Percentiles rank a stretch among this genome's conserved stretches.
Evolutionary conservation across 2,329 filamentous ascomycete species (phyloP).

Genomic region (Microascus cirrosus): DNA sequence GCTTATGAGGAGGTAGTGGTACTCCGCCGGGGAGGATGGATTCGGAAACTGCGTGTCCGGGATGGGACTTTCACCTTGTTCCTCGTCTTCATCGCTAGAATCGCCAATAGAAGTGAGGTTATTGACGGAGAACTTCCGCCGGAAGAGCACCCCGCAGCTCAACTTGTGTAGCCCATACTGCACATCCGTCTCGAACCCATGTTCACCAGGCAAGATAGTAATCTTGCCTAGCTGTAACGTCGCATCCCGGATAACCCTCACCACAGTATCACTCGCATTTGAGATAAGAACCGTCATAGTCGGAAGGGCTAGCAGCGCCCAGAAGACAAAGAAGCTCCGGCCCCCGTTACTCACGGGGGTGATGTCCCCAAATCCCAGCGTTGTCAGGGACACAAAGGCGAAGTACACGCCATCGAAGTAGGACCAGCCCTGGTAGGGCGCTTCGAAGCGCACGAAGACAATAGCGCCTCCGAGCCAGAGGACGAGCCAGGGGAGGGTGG

Average conservation of each 20-base stretch:
- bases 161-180: conserved; percentile 29
- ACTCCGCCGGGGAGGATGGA: conserved; percentile 13
- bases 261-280: conserved; percentile 74
- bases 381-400: conserved; percentile 70
- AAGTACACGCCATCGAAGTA: conserved; percentile 85
- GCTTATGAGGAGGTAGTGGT: conserved; percentile 53
- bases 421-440: conserved; percentile 45
- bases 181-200: conserved; percentile 31
- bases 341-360: conserved; percentile 68
- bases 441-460: conserved; percentile 51
- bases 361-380: conserved; percentile 78
- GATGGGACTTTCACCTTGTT: conserved; percentile 9
- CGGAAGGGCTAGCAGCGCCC: conserved; percentile 75
- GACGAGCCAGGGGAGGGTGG: conserved; percentile 54
- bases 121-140: conserved; percentile 3
- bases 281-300: conserved; percentile 81
- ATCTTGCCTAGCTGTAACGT: conserved; percentile 46
- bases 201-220: conserved; percentile 49
- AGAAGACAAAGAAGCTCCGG: conserved; percentile 85
- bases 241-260: conserved; percentile 46
- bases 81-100: conserved; percentile 12
- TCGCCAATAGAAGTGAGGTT: conserved; percentile 4
- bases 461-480: conserved; percentile 75
- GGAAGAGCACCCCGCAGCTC: conserved; percentile 30
- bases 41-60: conserved; percentile 14